Evolutionary conservation across 352 stramenopile species (phyloP).

Genomic region (Phytopythium oedochilum): DNA sequence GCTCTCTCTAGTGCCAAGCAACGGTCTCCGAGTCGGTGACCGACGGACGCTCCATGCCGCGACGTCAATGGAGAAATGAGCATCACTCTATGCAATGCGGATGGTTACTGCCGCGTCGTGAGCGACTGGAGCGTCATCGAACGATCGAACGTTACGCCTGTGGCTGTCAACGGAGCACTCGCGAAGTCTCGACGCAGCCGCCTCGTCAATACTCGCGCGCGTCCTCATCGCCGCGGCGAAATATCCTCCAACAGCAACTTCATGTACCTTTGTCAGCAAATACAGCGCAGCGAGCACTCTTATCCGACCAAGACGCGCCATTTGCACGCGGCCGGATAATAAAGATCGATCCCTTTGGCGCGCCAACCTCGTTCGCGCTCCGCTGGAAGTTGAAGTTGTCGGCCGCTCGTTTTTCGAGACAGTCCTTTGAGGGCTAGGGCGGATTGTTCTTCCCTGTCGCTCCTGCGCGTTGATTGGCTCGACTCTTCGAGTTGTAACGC

Average conservation of each 20-base stretch:
- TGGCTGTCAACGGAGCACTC: not conserved
- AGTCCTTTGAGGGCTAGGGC: not conserved
- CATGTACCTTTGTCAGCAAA: not conserved
- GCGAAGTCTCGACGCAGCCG: not conserved
- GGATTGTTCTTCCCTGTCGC: constrained; percentile 2
- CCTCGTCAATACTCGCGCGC: not conserved
- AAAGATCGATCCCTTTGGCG: too few relatives aligned
- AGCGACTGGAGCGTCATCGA: too few relatives aligned
- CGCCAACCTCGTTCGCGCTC: too few relatives aligned
- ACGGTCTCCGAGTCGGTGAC: too few relatives aligned
- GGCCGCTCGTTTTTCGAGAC: constrained; percentile 1
- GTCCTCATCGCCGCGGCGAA: too few relatives aligned
- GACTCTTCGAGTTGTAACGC: not conserved
- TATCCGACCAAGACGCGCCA: too few relatives aligned
- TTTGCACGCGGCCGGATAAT: too few relatives aligned
- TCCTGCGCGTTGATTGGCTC: not conserved
- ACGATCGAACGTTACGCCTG: not conserved
- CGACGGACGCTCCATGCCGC: too few relatives aligned
- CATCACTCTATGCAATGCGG: too few relatives aligned
- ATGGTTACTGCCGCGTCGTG: too few relatives aligned
- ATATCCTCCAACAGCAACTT: not conserved
- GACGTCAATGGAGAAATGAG: too few relatives aligned
- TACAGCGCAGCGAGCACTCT: not conserved
- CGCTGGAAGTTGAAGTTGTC: constrained; percentile 2
- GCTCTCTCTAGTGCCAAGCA: too few relatives aligned